These are phyloP conservation scores for Amylostereum areolatum DNA, from an alignment of 1,284 basidiomycete species.

Conservation along the genomic window DNA sequence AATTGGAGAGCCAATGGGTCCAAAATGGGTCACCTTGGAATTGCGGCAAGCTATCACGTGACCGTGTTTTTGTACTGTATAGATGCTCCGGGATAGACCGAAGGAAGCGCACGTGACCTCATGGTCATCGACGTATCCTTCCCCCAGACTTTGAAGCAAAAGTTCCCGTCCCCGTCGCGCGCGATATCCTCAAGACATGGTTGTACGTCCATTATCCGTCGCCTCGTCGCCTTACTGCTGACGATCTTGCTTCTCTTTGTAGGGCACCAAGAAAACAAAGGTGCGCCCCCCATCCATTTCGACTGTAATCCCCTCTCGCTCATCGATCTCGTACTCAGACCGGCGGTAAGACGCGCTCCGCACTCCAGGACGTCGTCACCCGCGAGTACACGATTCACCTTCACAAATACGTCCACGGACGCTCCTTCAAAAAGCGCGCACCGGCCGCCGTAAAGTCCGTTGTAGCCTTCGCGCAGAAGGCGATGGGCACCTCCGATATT, in stretches of 20 bases:
- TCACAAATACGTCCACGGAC: conserved; percentile 88
- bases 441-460: conserved; percentile 93
- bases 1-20: neutral
- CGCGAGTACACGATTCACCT: conserved; percentile 96
- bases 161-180: conserved; percentile 21
- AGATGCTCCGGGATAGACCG: neutral
- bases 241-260: conserved; percentile 9
- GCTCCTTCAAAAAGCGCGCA: conserved; percentile 91
- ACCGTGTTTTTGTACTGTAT: neutral
- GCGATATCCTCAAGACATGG: conserved; percentile 59
- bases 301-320: neutral
- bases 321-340: conserved; percentile 37
- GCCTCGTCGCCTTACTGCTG: conserved; percentile 6
- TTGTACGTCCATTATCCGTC: conserved; percentile 15
- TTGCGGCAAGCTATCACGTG: neutral
- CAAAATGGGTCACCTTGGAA: neutral
- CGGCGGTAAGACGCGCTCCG: conserved; percentile 80
- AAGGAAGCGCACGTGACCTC: neutral
- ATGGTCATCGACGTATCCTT: neutral
- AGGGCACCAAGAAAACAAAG: conserved; percentile 34
- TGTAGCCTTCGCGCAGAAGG: conserved; percentile 82
- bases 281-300: conserved; percentile 13
- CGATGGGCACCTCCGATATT: conserved; percentile 92
- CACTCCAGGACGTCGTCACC: conserved; percentile 93
- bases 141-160: neutral